These are phyloP conservation scores for Trichosanthes cucumerina DNA, from an alignment of 306 rosid genomes.

Conservation along the genomic window DNA sequence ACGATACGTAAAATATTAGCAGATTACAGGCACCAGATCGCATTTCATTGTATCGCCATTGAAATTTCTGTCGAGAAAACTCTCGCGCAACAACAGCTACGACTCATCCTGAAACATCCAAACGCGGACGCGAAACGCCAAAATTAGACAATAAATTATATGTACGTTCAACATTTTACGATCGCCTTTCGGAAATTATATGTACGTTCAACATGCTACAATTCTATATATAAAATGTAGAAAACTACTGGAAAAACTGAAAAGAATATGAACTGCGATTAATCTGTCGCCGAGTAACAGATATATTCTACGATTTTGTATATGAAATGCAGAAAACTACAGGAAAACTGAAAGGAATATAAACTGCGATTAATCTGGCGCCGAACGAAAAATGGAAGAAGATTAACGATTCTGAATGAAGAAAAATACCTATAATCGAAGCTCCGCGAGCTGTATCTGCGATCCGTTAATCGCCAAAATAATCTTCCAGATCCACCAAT, in stretches of 20 bases:
- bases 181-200: not conserved
- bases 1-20: not conserved
- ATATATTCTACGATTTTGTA: not conserved
- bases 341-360: not conserved
- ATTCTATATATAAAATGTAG: not conserved
- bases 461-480: not conserved
- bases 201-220: not conserved
- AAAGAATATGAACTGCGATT: not conserved
- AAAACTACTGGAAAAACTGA: not conserved
- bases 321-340: not conserved
- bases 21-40: not conserved
- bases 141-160: not conserved
- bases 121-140: not conserved
- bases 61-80: slow-evolving; percentile 54
- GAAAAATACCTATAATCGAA: slow-evolving; percentile 2
- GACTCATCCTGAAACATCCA: slow-evolving; percentile 41
- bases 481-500: not conserved
- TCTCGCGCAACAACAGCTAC: slow-evolving; percentile 54
- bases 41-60: slow-evolving; percentile 20
- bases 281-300: not conserved
- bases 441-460: not conserved
- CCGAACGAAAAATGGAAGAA: not conserved
- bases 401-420: not conserved
- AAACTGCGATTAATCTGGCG: not conserved
- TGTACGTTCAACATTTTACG: slow-evolving; percentile 3